Evolutionary conservation across 176 grass and related monocot species (phyloP).

Genomic region (Carex myosuroides): DNA sequence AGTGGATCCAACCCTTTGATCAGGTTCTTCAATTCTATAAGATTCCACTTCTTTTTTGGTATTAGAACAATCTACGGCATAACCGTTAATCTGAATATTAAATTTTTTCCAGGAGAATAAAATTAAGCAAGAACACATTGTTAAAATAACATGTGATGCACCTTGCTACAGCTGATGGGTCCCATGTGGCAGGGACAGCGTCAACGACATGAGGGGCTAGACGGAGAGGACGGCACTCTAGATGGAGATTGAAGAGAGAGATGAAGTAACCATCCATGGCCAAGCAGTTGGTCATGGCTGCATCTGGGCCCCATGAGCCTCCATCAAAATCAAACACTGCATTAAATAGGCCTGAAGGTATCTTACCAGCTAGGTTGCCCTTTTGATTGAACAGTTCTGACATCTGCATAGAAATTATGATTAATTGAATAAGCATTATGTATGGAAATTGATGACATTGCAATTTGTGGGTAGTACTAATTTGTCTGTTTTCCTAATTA

Average conservation of each 20-base stretch:
- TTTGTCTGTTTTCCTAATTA: not conserved
- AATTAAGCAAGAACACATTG: not conserved
- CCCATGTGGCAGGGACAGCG: slow-evolving; percentile 53
- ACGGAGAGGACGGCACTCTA: slow-evolving; percentile 41
- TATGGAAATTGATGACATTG: too few species aligned
- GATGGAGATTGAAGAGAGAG: slow-evolving; percentile 70
- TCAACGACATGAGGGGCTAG: slow-evolving; percentile 37
- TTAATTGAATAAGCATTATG: not conserved
- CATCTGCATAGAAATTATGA: slow-evolving; percentile 48
- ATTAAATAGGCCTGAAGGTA: slow-evolving; percentile 85
- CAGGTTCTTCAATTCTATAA: not conserved
- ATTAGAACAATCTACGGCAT: not conserved
- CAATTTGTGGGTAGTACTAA: not conserved
- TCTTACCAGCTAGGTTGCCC: slow-evolving; percentile 66
- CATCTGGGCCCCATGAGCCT: slow-evolving; percentile 61
- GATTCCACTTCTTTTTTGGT: not conserved
- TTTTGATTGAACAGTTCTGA: slow-evolving; percentile 72
- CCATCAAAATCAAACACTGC: slow-evolving; percentile 42
- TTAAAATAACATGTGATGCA: slow-evolving; percentile 1
- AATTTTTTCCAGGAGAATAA: not conserved
- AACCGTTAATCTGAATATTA: not conserved
- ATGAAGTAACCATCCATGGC: slow-evolving; percentile 91
- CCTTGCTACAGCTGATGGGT: slow-evolving; percentile 60
- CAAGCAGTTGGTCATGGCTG: slow-evolving; percentile 54
- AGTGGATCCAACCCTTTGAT: not conserved